Evolutionary conservation across 352 stramenopile genomes (phyloP).

Genomic region (Ophiocytium majus): DNA sequence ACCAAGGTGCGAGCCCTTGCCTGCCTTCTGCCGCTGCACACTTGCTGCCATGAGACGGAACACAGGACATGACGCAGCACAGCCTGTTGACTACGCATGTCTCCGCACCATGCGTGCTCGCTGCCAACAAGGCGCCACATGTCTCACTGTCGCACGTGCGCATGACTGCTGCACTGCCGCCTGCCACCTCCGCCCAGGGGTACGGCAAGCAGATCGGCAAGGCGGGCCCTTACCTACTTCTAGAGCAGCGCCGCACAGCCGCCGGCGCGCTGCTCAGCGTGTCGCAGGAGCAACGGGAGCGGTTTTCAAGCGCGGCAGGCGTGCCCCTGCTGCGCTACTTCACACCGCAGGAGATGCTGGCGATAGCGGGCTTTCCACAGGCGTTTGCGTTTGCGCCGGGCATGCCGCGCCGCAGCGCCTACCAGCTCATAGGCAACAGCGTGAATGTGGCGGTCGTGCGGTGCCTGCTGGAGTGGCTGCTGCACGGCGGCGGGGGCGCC

Average conservation of each 20-base stretch:
- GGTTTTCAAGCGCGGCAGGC: too few relatives aligned
- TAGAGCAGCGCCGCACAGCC: slow-evolving; percentile 25
- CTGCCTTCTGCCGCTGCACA: too few relatives aligned
- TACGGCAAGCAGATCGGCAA: slow-evolving; percentile 45
- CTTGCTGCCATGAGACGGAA: too few relatives aligned
- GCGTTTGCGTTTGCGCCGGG: slow-evolving; percentile 50
- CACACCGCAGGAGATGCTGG: slow-evolving; percentile 52
- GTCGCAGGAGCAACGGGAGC: too few relatives aligned
- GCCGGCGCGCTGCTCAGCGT: slow-evolving; percentile 38
- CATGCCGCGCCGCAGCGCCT: slow-evolving; percentile 44
- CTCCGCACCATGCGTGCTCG: too few relatives aligned
- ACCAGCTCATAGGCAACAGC: slow-evolving; percentile 57
- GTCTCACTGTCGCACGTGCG: too few relatives aligned
- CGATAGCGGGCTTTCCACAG: slow-evolving; percentile 55
- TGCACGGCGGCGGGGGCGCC: too few relatives aligned
- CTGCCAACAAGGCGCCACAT: too few relatives aligned
- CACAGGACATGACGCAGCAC: too few relatives aligned
- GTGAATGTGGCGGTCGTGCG: slow-evolving; percentile 55
- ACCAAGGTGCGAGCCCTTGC: too few relatives aligned
- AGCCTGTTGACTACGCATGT: too few relatives aligned
- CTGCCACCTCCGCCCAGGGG: slow-evolving; percentile 26
- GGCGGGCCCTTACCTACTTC: slow-evolving; percentile 47
- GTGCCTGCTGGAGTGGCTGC: slow-evolving; percentile 34
- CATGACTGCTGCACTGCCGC: too few relatives aligned
- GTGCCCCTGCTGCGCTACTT: slow-evolving; percentile 51